phyloP scores from a whole-genome alignment of 495 filamentous ascomycete genomes.

The Penicillium bovifimosum region DNA sequence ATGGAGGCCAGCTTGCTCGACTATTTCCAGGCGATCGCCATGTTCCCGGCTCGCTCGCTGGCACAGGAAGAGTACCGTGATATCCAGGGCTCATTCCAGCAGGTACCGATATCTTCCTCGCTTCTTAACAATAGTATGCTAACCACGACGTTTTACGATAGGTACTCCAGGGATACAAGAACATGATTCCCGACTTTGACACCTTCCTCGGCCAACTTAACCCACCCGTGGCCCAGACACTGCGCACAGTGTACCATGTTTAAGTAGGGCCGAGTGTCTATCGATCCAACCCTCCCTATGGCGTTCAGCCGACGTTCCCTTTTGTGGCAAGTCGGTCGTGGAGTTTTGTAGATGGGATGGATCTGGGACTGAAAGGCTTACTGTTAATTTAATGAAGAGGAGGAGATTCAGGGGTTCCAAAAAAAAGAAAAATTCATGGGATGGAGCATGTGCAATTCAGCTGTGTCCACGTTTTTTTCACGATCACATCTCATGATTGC shows the following conservation, averaged over 20 bases:
- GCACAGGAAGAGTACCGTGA: conserved; percentile 48
- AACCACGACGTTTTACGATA: conserved; percentile 29
- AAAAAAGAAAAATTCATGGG: conserved; percentile 4
- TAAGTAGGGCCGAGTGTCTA: conserved; percentile 11
- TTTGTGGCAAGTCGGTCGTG: not conserved
- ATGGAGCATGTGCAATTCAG: conserved; percentile 8
- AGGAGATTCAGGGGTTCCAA: not conserved
- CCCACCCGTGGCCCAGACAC: conserved; percentile 53
- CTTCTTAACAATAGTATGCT: not conserved
- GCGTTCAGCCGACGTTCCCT: not conserved
- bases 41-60: conserved; percentile 57
- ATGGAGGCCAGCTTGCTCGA: conserved; percentile 80
- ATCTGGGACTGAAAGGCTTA: not conserved
- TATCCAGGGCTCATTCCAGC: conserved; percentile 47
- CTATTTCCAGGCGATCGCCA: conserved; percentile 80
- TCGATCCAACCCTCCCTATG: not conserved
- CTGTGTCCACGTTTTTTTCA: not conserved
- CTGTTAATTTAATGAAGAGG: conserved; percentile 1
- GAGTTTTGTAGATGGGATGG: not conserved
- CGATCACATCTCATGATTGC: conserved; percentile 8
- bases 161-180: conserved; percentile 78
- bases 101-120: conserved; percentile 30
- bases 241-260: conserved; percentile 42
- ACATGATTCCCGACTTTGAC: conserved; percentile 79
- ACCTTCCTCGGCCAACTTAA: conserved; percentile 69